Percentiles rank a stretch among this genome's conserved stretches.
These are phyloP conservation scores for Margaritispora aquatica DNA, from an alignment of 495 filamentous ascomycete species.

Conservation along the genomic window DNA sequence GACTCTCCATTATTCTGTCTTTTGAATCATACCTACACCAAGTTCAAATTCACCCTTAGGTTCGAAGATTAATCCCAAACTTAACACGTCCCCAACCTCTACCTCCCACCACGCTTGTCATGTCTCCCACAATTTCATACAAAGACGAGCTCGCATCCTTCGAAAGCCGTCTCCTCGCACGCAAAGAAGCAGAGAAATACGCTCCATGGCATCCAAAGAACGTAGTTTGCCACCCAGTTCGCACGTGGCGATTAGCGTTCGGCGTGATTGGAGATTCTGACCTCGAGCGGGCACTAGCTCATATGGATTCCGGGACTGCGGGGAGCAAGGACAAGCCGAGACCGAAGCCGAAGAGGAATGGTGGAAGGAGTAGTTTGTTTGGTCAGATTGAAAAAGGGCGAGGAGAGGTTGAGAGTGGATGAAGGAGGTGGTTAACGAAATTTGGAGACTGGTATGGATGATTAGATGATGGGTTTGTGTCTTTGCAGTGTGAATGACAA, in stretches of 20 bases:
- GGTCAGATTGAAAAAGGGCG: background rate
- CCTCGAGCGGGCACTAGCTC: constrained; percentile 5
- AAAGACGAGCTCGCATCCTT: background rate
- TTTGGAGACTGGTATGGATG: no score
- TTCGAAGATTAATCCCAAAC: background rate
- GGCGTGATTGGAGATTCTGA: constrained; percentile 7
- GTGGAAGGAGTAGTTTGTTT: background rate
- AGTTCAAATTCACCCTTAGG: background rate
- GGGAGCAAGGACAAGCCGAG: constrained; percentile 10
- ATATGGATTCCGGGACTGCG: constrained; percentile 13
- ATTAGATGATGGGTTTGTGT: no score
- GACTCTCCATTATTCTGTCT: background rate
- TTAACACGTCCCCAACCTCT: background rate
- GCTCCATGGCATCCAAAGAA: constrained; percentile 13
- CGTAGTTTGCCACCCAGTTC: constrained; percentile 4
- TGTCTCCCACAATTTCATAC: background rate
- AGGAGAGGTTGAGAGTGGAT: background rate
- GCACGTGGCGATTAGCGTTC: constrained; percentile 9
- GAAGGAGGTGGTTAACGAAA: background rate
- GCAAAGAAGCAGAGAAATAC: constrained; percentile 8
- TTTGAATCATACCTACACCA: no score
- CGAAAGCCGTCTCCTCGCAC: background rate
- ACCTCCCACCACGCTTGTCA: background rate
- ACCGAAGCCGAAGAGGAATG: constrained; percentile 10
- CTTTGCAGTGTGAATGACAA: no score